phyloP scores from a whole-genome alignment of 306 rosid genomes.

The Fragaria ananassa region DNA sequence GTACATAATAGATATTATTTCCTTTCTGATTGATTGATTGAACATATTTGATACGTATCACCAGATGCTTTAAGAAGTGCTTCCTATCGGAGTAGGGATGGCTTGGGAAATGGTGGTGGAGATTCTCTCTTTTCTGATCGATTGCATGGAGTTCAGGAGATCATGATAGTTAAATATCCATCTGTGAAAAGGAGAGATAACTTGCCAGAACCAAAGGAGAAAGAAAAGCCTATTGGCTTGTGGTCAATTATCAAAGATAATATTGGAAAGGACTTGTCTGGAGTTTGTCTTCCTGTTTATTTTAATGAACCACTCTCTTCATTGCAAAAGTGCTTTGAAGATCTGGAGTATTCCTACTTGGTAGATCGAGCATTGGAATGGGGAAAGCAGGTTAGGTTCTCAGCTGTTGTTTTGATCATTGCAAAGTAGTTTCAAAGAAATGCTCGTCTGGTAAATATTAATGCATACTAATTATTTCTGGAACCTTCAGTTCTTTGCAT shows the following conservation, averaged over 20 bases:
- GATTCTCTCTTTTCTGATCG: conserved; percentile 61
- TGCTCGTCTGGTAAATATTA: conserved; percentile 24
- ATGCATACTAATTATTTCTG: background rate
- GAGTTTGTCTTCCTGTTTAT: conserved; percentile 99
- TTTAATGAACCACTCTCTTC: conserved; percentile 98
- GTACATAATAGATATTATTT: conserved; percentile 51
- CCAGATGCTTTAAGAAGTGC: conserved; percentile 89
- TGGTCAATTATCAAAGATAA: conserved; percentile 99
- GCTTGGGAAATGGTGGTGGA: conserved; percentile 59
- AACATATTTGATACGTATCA: conserved; percentile 55
- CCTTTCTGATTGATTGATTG: conserved; percentile 43
- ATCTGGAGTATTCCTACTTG: conserved; percentile 88
- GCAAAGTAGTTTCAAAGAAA: conserved; percentile 45
- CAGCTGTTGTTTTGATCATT: conserved; percentile 41
- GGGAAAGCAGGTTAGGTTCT: conserved; percentile 94
- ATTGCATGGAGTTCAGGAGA: conserved; percentile 56
- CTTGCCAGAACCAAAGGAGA: conserved; percentile 94
- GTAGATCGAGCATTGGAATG: conserved; percentile 90
- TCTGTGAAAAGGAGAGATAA: conserved; percentile 80
- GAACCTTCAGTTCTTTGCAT: background rate
- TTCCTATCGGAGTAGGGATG: conserved; percentile 81
- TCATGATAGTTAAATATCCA: conserved; percentile 63
- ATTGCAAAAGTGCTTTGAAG: conserved; percentile 97
- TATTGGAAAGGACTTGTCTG: conserved; percentile 97
- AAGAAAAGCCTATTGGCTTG: conserved; percentile 83